Evolutionary conservation across 768 basidiomycete genomes (phyloP).

Genomic region (Mycena galericulata): DNA sequence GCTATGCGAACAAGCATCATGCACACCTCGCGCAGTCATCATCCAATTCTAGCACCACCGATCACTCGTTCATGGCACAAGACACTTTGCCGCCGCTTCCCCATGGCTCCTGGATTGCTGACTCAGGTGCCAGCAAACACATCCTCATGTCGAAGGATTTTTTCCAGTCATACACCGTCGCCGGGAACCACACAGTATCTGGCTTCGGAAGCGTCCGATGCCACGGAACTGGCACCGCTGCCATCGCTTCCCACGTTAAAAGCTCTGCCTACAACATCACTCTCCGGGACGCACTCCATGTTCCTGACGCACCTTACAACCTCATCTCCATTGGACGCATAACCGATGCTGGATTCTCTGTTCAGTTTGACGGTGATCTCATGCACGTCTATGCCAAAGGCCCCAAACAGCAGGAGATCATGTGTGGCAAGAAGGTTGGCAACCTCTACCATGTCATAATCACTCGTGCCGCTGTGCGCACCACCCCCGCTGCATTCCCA

Average conservation of each 20-base stretch:
- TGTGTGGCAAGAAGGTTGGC: slow-evolving; percentile 8
- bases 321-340: slow-evolving; percentile 32
- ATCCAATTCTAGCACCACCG: not conserved
- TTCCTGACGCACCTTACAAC: slow-evolving; percentile 27
- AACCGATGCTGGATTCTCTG: slow-evolving; percentile 15
- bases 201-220: slow-evolving; percentile 14
- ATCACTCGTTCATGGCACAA: slow-evolving; percentile 9
- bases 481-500: not conserved
- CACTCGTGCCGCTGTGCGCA: not conserved
- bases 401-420: not conserved
- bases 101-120: slow-evolving; percentile 11
- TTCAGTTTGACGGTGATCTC: slow-evolving; percentile 22
- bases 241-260: slow-evolving; percentile 11
- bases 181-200: not conserved
- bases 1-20: slow-evolving; percentile 3
- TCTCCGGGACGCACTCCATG: slow-evolving; percentile 13
- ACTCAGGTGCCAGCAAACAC: slow-evolving; percentile 10
- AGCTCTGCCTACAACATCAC: slow-evolving; percentile 4
- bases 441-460: slow-evolving; percentile 20
- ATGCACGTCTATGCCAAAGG: slow-evolving; percentile 28
- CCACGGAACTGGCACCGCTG: slow-evolving; percentile 10
- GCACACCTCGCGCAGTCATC: slow-evolving; percentile 8
- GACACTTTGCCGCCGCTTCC: not conserved
- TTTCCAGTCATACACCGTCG: not conserved
- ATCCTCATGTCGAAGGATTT: not conserved